Evolutionary conservation across 306 rosid genomes (phyloP).

Genomic region (Acacia acuminata): DNA sequence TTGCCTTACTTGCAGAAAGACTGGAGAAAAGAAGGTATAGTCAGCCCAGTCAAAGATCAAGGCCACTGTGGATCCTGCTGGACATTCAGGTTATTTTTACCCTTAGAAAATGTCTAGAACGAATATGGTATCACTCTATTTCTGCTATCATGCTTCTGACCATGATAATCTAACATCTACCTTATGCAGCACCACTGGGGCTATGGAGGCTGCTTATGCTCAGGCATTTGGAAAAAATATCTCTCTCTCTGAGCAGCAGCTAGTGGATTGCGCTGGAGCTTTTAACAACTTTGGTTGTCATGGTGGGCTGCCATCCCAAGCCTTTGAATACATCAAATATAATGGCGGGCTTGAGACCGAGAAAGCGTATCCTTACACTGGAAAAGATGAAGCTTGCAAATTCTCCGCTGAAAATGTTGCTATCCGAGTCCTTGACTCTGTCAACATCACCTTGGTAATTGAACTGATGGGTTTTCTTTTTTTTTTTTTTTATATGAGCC

Average conservation of each 20-base stretch:
- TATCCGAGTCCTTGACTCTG: conserved; percentile 60
- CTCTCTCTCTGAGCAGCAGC: conserved; percentile 96
- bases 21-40: conserved; percentile 85
- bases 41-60: conserved; percentile 81
- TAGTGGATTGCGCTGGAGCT: conserved; percentile 89
- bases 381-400: conserved; percentile 55
- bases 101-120: neutral
- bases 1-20: conserved; percentile 65
- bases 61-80: conserved; percentile 63
- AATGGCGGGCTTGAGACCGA: conserved; percentile 94
- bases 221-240: conserved; percentile 72
- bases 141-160: conserved; percentile 20
- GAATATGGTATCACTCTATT: neutral
- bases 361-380: conserved; percentile 84
- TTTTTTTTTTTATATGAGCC: neutral
- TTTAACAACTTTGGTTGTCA: conserved; percentile 88
- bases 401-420: conserved; percentile 68
- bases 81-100: conserved; percentile 47
- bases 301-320: conserved; percentile 98
- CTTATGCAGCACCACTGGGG: conserved; percentile 83
- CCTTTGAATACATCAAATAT: conserved; percentile 88
- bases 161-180: conserved; percentile 2
- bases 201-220: conserved; percentile 85
- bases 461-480: neutral
- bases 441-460: conserved; percentile 82